Percentiles rank a stretch among this genome's conserved stretches.
phyloP scores from a whole-genome alignment of 768 basidiomycete species.

The Lentinus tigrinus region DNA sequence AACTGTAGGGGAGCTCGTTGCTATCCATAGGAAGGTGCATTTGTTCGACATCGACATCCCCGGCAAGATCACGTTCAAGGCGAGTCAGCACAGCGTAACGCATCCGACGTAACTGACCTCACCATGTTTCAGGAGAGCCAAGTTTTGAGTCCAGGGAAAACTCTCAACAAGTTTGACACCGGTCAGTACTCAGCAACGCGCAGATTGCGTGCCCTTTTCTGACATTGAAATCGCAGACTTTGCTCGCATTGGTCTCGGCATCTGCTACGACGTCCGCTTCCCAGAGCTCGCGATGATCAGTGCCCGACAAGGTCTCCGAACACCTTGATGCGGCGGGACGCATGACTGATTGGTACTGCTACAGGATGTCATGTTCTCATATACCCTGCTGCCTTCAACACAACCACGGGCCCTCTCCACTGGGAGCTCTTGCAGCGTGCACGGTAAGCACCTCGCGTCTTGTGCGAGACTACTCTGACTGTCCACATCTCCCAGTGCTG shows the following conservation, averaged over 20 bases:
- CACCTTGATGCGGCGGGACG: neutral
- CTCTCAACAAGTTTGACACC: conserved; percentile 82
- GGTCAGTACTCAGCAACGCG: conserved; percentile 44
- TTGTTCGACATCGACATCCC: conserved; percentile 98
- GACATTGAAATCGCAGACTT: conserved; percentile 62
- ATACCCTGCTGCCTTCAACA: conserved; percentile 94
- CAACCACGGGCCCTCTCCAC: conserved; percentile 92
- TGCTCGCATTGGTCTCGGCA: conserved; percentile 93
- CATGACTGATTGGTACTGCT: conserved; percentile 5
- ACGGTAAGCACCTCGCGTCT: conserved; percentile 46
- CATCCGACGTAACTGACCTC: too few relatives aligned
- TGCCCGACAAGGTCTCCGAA: conserved; percentile 70
- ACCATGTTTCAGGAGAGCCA: conserved; percentile 72
- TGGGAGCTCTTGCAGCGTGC: conserved; percentile 92
- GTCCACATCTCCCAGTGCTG: conserved; percentile 53
- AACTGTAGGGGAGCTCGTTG: conserved; percentile 72
- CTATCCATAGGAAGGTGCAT: conserved; percentile 91
- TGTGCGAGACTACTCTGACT: neutral
- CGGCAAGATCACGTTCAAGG: conserved; percentile 88
- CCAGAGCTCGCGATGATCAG: conserved; percentile 92
- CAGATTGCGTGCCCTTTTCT: neutral
- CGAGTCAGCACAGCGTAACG: conserved; percentile 21
- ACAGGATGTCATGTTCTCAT: conserved; percentile 84
- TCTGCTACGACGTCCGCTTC: conserved; percentile 95
- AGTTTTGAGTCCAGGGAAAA: conserved; percentile 74